A percentile compares a stretch with the other conserved stretches of the same genome.
Evolutionary conservation across 192 early-diverging fungal genomes (phyloP).

Genomic region (Martensiomyces pterosporus): DNA sequence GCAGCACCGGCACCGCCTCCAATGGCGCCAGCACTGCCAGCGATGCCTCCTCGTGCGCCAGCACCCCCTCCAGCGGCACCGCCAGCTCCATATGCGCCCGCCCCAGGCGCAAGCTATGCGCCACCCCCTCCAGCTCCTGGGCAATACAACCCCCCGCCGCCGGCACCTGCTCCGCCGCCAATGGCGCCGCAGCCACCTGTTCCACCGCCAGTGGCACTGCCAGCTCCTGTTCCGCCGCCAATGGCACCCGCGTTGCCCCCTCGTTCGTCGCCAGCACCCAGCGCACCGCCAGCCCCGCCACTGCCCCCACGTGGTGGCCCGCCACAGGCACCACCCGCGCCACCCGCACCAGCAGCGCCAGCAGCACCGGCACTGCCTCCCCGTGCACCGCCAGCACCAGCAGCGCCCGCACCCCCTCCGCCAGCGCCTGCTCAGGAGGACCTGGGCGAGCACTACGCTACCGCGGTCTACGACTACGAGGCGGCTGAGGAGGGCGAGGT

Average conservation of each 20-base stretch:
- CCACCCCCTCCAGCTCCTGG: constrained; percentile 15
- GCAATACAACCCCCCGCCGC: too few species aligned
- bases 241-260: background rate
- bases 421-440: constrained; percentile 17
- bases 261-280: background rate
- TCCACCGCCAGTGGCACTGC: constrained; percentile 12
- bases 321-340: background rate
- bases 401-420: constrained; percentile 15
- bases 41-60: constrained; percentile 16
- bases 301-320: background rate
- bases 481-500: constrained; percentile 87
- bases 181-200: constrained; percentile 2
- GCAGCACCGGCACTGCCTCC: constrained; percentile 2
- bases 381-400: constrained; percentile 1
- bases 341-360: constrained; percentile 1
- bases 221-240: constrained; percentile 6
- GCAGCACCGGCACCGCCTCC: constrained; percentile 1
- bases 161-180: constrained; percentile 13
- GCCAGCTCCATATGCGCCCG: constrained; percentile 9
- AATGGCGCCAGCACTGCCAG: background rate
- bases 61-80: constrained; percentile 7
- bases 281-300: background rate
- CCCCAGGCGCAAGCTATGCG: constrained; percentile 1
- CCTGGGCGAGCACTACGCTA: constrained; percentile 45
- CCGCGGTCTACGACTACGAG: constrained; percentile 78